These are phyloP conservation scores for Leccinum boreale DNA, from an alignment of 768 basidiomycete species.

Conservation along the genomic window DNA sequence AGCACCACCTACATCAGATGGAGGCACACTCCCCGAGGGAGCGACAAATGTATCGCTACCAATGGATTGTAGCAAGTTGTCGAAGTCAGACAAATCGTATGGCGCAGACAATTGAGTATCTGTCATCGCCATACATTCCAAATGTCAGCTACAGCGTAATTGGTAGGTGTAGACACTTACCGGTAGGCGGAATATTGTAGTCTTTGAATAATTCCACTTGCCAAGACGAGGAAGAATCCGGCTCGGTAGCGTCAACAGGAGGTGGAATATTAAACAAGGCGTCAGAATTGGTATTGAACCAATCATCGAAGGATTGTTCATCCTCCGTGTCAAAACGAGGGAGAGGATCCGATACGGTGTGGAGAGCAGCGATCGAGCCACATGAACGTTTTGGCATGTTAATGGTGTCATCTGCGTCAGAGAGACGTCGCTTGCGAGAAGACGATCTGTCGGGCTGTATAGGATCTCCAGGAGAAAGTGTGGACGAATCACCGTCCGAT, in stretches of 20 bases:
- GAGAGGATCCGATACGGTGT: constrained; percentile 33
- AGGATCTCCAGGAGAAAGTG: not conserved
- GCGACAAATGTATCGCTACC: not conserved
- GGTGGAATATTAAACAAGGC: constrained; percentile 27
- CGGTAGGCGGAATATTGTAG: constrained; percentile 16
- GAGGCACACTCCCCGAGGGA: not conserved
- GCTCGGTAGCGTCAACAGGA: constrained; percentile 20
- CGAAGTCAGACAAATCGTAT: not conserved
- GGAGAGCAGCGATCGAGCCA: constrained; percentile 10
- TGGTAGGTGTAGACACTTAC: constrained; percentile 2
- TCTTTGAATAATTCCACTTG: constrained; percentile 36
- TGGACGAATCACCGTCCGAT: not conserved
- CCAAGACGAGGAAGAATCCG: constrained; percentile 24
- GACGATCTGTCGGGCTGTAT: not conserved
- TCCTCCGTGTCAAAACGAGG: constrained; percentile 13
- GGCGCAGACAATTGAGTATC: not conserved
- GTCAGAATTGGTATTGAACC: constrained; percentile 32
- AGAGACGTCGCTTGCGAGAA: constrained; percentile 36
- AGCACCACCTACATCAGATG: not conserved
- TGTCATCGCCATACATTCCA: not conserved
- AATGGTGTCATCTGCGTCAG: constrained; percentile 26
- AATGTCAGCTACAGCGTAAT: not conserved
- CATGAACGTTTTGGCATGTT: constrained; percentile 28
- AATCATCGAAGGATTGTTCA: constrained; percentile 31
- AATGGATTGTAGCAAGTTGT: constrained; percentile 10